Base-by-base conservation (phyloP, 768 basidiomycete genomes). In the Kwoniella pini region DNA sequence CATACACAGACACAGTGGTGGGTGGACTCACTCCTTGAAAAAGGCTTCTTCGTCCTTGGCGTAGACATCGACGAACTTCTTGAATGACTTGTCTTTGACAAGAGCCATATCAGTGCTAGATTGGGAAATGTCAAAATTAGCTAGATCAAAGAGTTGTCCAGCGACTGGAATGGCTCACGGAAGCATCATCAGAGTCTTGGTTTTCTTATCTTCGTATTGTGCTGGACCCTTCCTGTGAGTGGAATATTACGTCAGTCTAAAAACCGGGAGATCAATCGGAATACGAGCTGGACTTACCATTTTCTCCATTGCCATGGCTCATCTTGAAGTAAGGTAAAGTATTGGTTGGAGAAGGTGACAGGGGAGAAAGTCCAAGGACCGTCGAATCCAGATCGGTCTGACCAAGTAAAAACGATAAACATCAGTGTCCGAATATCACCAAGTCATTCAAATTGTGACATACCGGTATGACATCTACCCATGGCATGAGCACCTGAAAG, bases 261-360 rank as follows among this genome's bases (percentile, higher is more conserved):
- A n/a, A n/a, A n/a, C n/a, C n/a, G n/a, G n/a, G n/a, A n/a, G n/a
- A 48, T 49, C 17, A 33, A 17, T 55, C 33, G 33, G 36, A 54
- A 27, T 24, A 33, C 15, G 43, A 43, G 40, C 22, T n/a, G 19
- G 19, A 68, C 63, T 46, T n/a, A 91, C 94, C 95, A 97, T 80
- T 93, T 95, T 81, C 84, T 88, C 93, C 93, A 95, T n/a, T 86
- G 83, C 65, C 80, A 89, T 85, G 86, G 90, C 83, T 96, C 92
- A 69, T 87, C 84, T 70, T 91, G 85, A 59, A 99, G 83, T 15
- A 62, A 54, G 31, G 44, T 36, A 51, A 58, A 66, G 60, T 65
- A 70, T 54, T 67, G 69, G 63, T 76, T 76, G 27, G 63, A 65
- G 64, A 74, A 76, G 22, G 70, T 69, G 17, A 68, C 69, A 13